These are phyloP conservation scores for Emergomyces africanus DNA, from an alignment of 2,329 filamentous ascomycete species.

Conservation along the genomic window DNA sequence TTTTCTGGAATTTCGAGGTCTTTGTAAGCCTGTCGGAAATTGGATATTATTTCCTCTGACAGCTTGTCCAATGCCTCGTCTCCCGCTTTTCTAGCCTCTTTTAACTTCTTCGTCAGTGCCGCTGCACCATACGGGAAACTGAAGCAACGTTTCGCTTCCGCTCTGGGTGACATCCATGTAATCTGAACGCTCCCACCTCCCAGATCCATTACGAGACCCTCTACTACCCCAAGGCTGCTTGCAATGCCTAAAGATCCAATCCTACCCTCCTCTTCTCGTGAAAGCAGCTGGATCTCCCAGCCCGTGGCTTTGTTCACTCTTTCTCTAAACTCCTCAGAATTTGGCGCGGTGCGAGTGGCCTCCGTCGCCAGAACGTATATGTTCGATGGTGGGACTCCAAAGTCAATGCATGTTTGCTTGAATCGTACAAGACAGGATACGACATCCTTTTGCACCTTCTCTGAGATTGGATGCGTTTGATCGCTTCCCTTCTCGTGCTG, in stretches of 20 bases:
- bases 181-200: constrained; percentile 64
- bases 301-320: constrained; percentile 52
- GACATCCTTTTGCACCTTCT: constrained; percentile 52
- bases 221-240: constrained; percentile 56
- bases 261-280: constrained; percentile 68
- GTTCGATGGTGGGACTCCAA: constrained; percentile 50
- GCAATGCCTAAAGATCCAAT: constrained; percentile 75
- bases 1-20: constrained; percentile 44
- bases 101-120: constrained; percentile 46
- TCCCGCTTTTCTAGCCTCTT: constrained; percentile 31
- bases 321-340: constrained; percentile 54
- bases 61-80: constrained; percentile 37
- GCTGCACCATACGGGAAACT: constrained; percentile 61
- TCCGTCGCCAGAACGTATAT: constrained; percentile 75
- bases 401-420: constrained; percentile 54
- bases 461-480: constrained; percentile 41
- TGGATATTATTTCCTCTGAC: constrained; percentile 41
- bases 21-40: constrained; percentile 49
- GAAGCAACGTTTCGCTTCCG: constrained; percentile 44
- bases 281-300: constrained; percentile 58
- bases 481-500: constrained; percentile 37
- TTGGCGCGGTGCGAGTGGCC: constrained; percentile 69
- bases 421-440: constrained; percentile 56
- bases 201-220: constrained; percentile 73
- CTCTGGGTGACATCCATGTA: constrained; percentile 49